Conservation (phyloP, 75 land plant genomes). For the Pseudotsuga menziesii region DNA sequence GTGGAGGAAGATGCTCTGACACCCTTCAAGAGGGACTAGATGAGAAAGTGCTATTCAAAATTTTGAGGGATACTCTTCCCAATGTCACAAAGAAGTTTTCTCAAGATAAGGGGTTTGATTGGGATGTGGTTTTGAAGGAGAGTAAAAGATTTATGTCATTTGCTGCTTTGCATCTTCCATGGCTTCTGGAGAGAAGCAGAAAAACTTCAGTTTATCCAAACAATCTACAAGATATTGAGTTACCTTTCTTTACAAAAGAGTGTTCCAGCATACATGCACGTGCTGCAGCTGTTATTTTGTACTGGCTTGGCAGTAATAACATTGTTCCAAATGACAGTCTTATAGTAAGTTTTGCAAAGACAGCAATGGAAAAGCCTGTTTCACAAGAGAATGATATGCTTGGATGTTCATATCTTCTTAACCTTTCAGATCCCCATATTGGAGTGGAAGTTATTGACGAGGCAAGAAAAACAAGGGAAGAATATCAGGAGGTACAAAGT, state of each 20-base stretch:
- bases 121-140: conserved; percentile 46
- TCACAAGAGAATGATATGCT: conserved; percentile 44
- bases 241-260: conserved; percentile 13
- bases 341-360: conserved; percentile 66
- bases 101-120: conserved; percentile 11
- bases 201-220: conserved; percentile 9
- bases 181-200: conserved; percentile 61
- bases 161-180: conserved; percentile 66
- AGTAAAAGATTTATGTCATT: conserved; percentile 48
- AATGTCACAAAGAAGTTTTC: conserved; percentile 34
- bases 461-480: conserved; percentile 39
- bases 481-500: conserved; percentile 46
- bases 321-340: conserved; percentile 62
- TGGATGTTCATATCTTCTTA: conserved; percentile 68
- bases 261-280: conserved; percentile 22
- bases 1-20: background rate
- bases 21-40: background rate
- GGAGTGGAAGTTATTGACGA: conserved; percentile 78
- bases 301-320: conserved; percentile 62
- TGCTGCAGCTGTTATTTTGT: conserved; percentile 45
- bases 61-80: conserved; percentile 24
- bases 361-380: conserved; percentile 46
- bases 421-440: conserved; percentile 58
- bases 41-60: conserved; percentile 9
- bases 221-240: too few relatives aligned